Base-by-base conservation (phyloP, 805 yeast species). In the Candida nitratophila region DNA sequence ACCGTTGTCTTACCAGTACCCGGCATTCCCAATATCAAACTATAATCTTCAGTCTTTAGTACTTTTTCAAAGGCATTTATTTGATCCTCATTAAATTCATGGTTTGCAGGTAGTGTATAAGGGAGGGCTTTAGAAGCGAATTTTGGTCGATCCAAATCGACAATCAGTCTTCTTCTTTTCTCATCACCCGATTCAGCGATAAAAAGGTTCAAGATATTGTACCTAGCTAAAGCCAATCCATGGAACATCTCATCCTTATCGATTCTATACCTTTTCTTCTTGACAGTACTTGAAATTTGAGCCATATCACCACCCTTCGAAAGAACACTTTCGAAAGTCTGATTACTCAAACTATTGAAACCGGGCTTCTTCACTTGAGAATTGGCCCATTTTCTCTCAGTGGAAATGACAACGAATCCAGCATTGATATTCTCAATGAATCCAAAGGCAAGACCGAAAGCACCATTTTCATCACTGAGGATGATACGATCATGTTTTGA, bases 1-100 rank as follows among this genome's bases (percentile, higher is more conserved):
- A 90, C 85, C 0, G 98, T 88, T 1, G 96, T 88, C 56, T 88
- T 88, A 10, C 96, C 99, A 0, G 98, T 93, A 3, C 99, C 99
- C 0, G 99, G 99, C 99, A 93, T 93, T 0, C 99, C 99, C 47
- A 91, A 65, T 17, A 93, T 76, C 53, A 93, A 68, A 4, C 90
- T 71, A 57, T 86, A 93, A 57, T 90, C 96, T 43, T 79, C 59
- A 0, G 93, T 74, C 15, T 71, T 61, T 40, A 88, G 57, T 0
- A 81, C 86, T 47, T 71, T 76, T 15, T 78, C 73, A 33, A 93
- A 70, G 0, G 97, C 98, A 2, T 44, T 52, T 4, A 67, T 47
- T 57, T 93, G 99, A 54, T 88, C 96, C 0, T 59, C 55, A 54
- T 93, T 93, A 52, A 86, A 78, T 0, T 55, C 43, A 14, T 55